Percentiles rank a stretch among this genome's conserved stretches.
Evolutionary conservation across 495 filamentous ascomycete species (phyloP).

Genomic region (Choiromyces venosus): DNA sequence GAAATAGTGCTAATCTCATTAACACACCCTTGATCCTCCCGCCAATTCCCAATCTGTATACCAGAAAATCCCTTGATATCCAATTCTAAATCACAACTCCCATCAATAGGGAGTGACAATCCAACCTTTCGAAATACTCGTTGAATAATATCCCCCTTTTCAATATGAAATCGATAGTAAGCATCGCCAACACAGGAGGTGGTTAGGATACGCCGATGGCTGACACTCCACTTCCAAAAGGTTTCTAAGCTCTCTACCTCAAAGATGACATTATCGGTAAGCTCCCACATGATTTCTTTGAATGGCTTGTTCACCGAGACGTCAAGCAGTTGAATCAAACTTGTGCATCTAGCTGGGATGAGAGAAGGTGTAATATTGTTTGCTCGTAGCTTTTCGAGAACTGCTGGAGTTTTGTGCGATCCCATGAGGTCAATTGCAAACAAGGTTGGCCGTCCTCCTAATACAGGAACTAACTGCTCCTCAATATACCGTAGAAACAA

Average conservation of each 20-base stretch:
- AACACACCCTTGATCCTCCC: too few relatives aligned
- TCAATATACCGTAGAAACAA: too few relatives aligned
- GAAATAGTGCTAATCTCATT: too few relatives aligned
- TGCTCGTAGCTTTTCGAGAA: background rate
- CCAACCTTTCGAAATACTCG: too few relatives aligned
- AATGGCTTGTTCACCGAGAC: constrained; percentile 13
- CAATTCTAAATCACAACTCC: too few relatives aligned
- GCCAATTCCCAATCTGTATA: too few relatives aligned
- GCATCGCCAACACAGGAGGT: constrained; percentile 13
- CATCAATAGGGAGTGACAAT: too few relatives aligned
- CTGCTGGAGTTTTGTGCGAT: constrained; percentile 9
- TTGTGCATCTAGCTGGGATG: constrained; percentile 2
- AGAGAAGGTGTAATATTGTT: constrained; percentile 10
- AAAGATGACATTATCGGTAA: constrained; percentile 12
- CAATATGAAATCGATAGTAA: constrained; percentile 3
- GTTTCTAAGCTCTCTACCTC: background rate
- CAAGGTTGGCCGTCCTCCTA: background rate
- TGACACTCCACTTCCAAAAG: constrained; percentile 4
- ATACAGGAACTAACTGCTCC: constrained; percentile 7
- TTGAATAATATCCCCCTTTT: background rate
- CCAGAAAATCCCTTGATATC: too few relatives aligned
- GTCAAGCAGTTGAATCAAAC: constrained; percentile 6
- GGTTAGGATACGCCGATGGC: background rate
- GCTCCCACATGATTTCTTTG: constrained; percentile 5
- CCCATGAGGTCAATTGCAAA: constrained; percentile 1